phyloP scores from a whole-genome alignment of 2,329 filamentous ascomycete species.

The Colletotrichum tropicicola region DNA sequence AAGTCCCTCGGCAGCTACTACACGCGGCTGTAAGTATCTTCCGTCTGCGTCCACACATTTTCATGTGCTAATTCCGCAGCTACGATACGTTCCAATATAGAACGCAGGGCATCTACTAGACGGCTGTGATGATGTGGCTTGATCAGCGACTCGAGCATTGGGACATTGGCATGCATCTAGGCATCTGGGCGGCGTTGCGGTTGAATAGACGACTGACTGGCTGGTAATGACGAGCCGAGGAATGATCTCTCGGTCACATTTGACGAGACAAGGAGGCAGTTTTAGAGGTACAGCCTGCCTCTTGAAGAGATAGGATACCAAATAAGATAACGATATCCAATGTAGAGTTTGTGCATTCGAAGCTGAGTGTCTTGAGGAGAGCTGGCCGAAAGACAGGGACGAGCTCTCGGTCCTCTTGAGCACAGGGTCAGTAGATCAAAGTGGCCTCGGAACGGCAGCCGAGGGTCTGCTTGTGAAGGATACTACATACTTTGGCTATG shows the following conservation, averaged over 20 bases:
- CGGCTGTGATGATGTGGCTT: conserved; percentile 11
- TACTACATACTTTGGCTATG: too few species aligned
- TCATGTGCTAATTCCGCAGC: conserved; percentile 48
- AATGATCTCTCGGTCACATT: conserved; percentile 22
- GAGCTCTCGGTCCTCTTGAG: too few species aligned
- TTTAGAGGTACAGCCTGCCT: background rate
- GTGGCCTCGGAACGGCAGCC: too few species aligned
- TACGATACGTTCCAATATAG: conserved; percentile 90
- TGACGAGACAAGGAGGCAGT: conserved; percentile 9
- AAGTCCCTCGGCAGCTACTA: conserved; percentile 90
- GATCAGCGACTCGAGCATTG: conserved; percentile 19
- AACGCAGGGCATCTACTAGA: conserved; percentile 85
- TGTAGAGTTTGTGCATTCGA: too few species aligned
- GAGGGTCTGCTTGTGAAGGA: too few species aligned
- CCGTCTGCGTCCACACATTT: background rate
- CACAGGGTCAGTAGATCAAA: too few species aligned
- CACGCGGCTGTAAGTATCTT: conserved; percentile 76
- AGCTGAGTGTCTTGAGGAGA: too few species aligned
- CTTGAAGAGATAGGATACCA: conserved; percentile 23
- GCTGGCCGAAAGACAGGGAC: too few species aligned
- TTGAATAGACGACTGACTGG: conserved; percentile 29
- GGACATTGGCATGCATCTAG: conserved; percentile 24
- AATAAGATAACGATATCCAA: conserved; percentile 25
- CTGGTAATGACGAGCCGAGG: conserved; percentile 28
- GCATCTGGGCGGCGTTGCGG: conserved; percentile 32